A percentile compares a stretch with the other conserved stretches of the same genome.
phyloP scores from a whole-genome alignment of 805 yeast genomes.

The Wickerhamomyces silvicola region DNA sequence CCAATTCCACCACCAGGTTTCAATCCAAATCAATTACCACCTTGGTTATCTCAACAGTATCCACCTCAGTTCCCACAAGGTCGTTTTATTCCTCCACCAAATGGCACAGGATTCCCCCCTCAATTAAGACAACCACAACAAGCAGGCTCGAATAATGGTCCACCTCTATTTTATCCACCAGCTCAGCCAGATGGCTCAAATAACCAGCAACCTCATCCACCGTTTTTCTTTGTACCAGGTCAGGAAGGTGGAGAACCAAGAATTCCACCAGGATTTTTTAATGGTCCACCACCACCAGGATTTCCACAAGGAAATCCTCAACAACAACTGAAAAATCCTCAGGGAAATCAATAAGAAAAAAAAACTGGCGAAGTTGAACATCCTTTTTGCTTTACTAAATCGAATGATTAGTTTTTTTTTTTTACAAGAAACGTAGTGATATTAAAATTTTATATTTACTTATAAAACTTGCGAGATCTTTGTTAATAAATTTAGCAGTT shows the following conservation, averaged over 20 bases:
- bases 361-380: too few relatives aligned
- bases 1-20: conserved; percentile 17
- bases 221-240: conserved; percentile 2
- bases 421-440: too few relatives aligned
- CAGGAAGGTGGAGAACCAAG: conserved; percentile 6
- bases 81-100: conserved; percentile 14
- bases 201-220: conserved; percentile 6
- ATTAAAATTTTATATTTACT: too few relatives aligned
- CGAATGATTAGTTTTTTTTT: too few relatives aligned
- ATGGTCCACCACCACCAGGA: conserved; percentile 18
- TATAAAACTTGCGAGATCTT: conserved; percentile 37
- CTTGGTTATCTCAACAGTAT: conserved; percentile 8
- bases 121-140: conserved; percentile 10
- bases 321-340: conserved; percentile 3
- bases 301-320: conserved; percentile 3
- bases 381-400: too few relatives aligned
- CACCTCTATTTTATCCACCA: conserved; percentile 5
- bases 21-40: conserved; percentile 15
- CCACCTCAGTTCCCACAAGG: conserved; percentile 16
- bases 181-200: conserved; percentile 5
- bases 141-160: conserved; percentile 6
- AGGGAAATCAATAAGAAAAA: too few relatives aligned
- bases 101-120: conserved; percentile 5
- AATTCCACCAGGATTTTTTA: conserved; percentile 20
- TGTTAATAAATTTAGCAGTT: conserved; percentile 57